Evolutionary conservation across 2,329 filamentous ascomycete genomes (phyloP).

Genomic region (Trichoderma sp.): DNA sequence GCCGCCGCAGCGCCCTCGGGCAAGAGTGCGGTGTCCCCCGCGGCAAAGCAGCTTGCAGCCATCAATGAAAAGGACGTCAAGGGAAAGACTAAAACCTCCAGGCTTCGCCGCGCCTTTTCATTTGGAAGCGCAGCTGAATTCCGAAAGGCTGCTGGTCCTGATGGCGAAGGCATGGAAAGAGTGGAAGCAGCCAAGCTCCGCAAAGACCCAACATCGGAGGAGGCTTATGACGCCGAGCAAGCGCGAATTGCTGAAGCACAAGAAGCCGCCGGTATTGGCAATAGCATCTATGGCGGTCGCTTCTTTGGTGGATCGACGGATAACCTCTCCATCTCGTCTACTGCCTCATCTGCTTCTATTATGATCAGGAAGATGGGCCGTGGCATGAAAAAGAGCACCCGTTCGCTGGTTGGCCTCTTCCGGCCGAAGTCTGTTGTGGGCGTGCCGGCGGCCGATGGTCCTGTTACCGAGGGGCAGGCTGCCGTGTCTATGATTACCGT

Average conservation of each 20-base stretch:
- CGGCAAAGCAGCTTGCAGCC: constrained; percentile 81
- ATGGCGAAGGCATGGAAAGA: constrained; percentile 41
- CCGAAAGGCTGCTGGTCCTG: constrained; percentile 67
- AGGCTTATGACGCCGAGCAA: constrained; percentile 82
- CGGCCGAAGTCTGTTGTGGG: constrained; percentile 89
- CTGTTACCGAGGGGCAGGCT: constrained; percentile 68
- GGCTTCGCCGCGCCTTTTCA: constrained; percentile 87
- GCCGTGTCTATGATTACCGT: constrained; percentile 93
- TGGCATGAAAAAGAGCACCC: constrained; percentile 91
- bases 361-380: constrained; percentile 99
- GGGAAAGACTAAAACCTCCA: constrained; percentile 79
- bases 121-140: constrained; percentile 95
- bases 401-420: constrained; percentile 91
- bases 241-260: constrained; percentile 88
- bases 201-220: constrained; percentile 60
- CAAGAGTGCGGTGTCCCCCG: constrained; percentile 59
- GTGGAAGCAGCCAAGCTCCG: constrained; percentile 55
- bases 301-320: constrained; percentile 90
- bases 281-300: constrained; percentile 86
- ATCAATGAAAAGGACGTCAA: constrained; percentile 77
- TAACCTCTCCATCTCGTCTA: constrained; percentile 88
- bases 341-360: constrained; percentile 82
- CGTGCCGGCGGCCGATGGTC: constrained; percentile 67
- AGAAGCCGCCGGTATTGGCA: constrained; percentile 87
- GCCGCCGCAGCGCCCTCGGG: constrained; percentile 33